Evolutionary conservation across 106 monocot genomes (phyloP).

Genomic region (Cymbidium sinense): DNA sequence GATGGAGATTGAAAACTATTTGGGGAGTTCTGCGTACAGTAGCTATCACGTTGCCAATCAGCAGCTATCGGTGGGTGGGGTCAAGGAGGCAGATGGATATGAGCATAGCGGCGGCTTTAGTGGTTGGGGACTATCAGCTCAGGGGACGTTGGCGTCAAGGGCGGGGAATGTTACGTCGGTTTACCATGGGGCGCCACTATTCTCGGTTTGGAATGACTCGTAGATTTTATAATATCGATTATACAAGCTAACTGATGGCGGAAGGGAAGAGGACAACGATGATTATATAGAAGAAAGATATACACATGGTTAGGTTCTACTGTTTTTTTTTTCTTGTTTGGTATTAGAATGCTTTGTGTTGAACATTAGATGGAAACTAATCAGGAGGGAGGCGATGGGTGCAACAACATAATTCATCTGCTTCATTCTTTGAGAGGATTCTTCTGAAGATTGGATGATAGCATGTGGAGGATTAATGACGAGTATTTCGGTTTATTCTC

Average conservation of each 20-base stretch:
- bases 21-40: slow-evolving; percentile 20
- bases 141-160: slow-evolving; percentile 11
- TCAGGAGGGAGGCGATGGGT: background rate
- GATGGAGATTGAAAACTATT: slow-evolving; percentile 30
- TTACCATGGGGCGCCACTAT: slow-evolving; percentile 43
- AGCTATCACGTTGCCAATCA: slow-evolving; percentile 14
- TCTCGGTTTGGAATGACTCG: slow-evolving; percentile 79
- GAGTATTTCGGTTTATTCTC: slow-evolving; percentile 1
- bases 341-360: slow-evolving; percentile 5
- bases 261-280: background rate
- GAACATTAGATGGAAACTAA: background rate
- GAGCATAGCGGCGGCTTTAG: slow-evolving; percentile 7
- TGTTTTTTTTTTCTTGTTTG: slow-evolving; percentile 3
- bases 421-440: background rate
- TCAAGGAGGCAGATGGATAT: slow-evolving; percentile 8
- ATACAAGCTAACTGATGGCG: background rate
- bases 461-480: slow-evolving; percentile 16
- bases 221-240: background rate
- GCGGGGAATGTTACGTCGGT: slow-evolving; percentile 10
- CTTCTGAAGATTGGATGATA: slow-evolving; percentile 54
- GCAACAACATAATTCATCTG: background rate
- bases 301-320: background rate
- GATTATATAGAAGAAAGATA: background rate
- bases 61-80: slow-evolving; percentile 21
- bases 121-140: slow-evolving; percentile 8